Base-by-base conservation (phyloP, 371 early-diverging fungal genomes). In the Mucor plumbeus region DNA sequence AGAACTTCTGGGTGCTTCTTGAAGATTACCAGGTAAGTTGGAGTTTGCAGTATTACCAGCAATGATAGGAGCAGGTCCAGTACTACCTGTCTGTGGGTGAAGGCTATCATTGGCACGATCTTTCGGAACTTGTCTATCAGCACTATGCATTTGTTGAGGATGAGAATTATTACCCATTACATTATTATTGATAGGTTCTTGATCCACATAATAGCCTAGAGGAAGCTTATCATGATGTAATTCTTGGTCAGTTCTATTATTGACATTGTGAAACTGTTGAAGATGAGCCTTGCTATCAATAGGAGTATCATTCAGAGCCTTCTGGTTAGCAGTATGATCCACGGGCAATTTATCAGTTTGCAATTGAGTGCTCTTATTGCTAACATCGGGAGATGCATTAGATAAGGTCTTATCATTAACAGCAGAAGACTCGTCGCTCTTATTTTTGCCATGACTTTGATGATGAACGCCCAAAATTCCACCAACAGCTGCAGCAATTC, bases 61-160 rank as follows among this genome's bases (percentile, higher is more conserved):
- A 31, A 53, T 31, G 13, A 53, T 13, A 14, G 53, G 53, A 26
- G 53, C 53, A 31, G 26, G 53, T 10, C 53, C 31, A 11, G 13
- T 0, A 4, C 26, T 26, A 13, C 53, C 53, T 13, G 53, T 53
- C 19, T 53, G 53, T 21, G 53, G 53, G 11, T 53, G 53, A 19
- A 53, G 11, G 13, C 26, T 31, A 6, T 53, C 53, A 53, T 10
- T 53, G 11, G 53, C 53, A 11, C 26, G 53, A 53, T 53, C 11
- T 10, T 53, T 31, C 0, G 53, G 53, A 13, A 26, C 50, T 26
- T 50, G 31, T 1, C 31, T 14, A 53, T 8, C 53, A 26, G 14
- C 26, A 13, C 35, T 56, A 14, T 56, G 56, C 56, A 56, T 56
- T 36, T 56, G 56, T 14, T 56, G 56, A 56, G 54, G 54, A 33